These are phyloP conservation scores for Austropuccinia psidii DNA, from an alignment of 1,284 basidiomycete genomes.

Conservation along the genomic window DNA sequence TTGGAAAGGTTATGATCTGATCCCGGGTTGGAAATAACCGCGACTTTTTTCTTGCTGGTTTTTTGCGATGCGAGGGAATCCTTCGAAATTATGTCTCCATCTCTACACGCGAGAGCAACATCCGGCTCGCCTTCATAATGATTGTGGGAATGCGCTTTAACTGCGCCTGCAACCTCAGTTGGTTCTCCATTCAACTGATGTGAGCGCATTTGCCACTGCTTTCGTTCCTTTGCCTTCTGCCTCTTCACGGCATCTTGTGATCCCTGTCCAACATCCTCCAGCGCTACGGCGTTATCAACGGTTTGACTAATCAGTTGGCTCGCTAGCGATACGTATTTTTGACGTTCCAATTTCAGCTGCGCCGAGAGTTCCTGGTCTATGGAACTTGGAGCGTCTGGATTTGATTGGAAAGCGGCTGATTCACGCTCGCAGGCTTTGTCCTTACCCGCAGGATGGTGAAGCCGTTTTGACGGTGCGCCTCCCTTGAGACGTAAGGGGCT, in stretches of 20 bases:
- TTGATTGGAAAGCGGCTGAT: neutral
- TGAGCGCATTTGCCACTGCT: neutral
- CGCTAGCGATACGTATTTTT: neutral
- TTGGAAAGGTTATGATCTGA: no score
- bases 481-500: conserved; percentile 25
- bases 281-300: neutral
- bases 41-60: no score
- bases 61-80: no score
- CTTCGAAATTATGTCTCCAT: no score
- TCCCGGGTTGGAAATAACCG: no score
- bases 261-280: conserved; percentile 25
- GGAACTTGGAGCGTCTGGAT: neutral
- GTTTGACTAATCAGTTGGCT: neutral
- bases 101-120: no score
- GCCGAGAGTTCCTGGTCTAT: neutral
- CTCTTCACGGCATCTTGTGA: conserved; percentile 22
- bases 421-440: neutral
- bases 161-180: no score
- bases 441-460: no score
- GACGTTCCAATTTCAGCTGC: neutral
- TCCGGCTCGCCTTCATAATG: no score
- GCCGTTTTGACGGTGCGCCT: conserved; percentile 11
- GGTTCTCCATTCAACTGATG: no score
- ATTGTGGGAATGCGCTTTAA: no score
- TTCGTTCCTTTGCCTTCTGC: conserved; percentile 25